Percentiles rank a stretch among this genome's conserved stretches.
Evolutionary conservation across 352 stramenopile genomes (phyloP).

Genomic region (Aphanomyces invadans): DNA sequence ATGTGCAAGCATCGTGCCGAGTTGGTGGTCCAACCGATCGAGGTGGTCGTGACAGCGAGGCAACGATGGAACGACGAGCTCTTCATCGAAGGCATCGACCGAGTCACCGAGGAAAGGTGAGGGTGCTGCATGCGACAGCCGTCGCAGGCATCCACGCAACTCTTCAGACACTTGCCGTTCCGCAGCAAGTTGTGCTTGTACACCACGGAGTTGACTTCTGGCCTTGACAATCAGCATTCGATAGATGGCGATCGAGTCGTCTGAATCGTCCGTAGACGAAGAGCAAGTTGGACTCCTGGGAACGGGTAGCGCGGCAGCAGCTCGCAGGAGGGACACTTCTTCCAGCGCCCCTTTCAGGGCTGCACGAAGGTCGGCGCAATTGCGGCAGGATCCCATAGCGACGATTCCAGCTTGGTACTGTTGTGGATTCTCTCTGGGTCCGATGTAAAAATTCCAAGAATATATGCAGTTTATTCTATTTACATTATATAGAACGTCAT

Average conservation of each 20-base stretch:
- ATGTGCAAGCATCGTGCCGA: background rate
- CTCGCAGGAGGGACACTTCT: background rate
- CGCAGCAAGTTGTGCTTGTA: conserved; percentile 8
- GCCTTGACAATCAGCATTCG: conserved; percentile 15
- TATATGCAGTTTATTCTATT: no score
- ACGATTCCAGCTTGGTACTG: background rate
- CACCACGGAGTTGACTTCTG: conserved; percentile 1
- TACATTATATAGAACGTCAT: background rate
- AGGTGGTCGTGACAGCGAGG: background rate
- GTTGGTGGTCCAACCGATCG: background rate
- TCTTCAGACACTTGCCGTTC: conserved; percentile 11
- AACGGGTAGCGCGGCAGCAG: background rate
- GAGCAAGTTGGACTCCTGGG: no score
- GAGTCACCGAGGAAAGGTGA: background rate
- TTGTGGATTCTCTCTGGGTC: no score
- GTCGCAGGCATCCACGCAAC: background rate
- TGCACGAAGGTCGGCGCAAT: background rate
- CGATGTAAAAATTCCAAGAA: no score
- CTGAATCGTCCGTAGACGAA: background rate
- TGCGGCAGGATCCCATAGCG: background rate
- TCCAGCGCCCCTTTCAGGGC: background rate
- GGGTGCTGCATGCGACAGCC: background rate
- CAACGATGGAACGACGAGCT: background rate
- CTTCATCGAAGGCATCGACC: no score
- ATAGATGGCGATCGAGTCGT: conserved; percentile 10